Conservation (phyloP, 164 flowering plant genomes). For the Vitis rupestris region DNA sequence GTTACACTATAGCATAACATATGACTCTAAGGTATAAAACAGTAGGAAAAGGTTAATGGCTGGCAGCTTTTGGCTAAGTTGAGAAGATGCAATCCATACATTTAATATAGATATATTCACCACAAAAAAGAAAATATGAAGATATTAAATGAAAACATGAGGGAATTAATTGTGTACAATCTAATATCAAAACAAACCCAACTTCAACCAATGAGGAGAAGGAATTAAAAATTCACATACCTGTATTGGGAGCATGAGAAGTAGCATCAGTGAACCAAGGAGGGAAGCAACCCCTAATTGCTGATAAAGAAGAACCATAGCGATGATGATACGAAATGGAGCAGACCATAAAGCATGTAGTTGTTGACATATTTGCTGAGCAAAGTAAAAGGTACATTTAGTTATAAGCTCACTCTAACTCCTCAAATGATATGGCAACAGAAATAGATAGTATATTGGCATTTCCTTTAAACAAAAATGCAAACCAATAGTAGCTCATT, state of each 20-base stretch:
- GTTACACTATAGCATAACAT: no score
- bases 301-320: slow-evolving; percentile 79
- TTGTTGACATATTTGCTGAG: slow-evolving; percentile 86
- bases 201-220: not conserved
- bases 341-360: slow-evolving; percentile 98
- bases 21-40: no score
- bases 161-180: no score
- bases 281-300: slow-evolving; percentile 86
- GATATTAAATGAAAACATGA: not conserved
- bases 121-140: not conserved
- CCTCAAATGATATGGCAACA: no score
- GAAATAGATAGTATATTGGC: no score
- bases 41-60: no score
- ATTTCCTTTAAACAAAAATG: no score
- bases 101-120: not conserved
- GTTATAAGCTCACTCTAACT: no score
- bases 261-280: slow-evolving; percentile 75
- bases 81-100: no score
- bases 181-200: no score
- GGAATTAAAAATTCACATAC: slow-evolving; percentile 28
- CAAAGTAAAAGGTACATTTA: not conserved
- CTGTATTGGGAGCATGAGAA: slow-evolving; percentile 88
- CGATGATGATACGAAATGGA: slow-evolving; percentile 79
- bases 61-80: no score
- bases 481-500: no score